Conservation (phyloP, 148 eudicot species). For the Camellia lanceoleosa region DNA sequence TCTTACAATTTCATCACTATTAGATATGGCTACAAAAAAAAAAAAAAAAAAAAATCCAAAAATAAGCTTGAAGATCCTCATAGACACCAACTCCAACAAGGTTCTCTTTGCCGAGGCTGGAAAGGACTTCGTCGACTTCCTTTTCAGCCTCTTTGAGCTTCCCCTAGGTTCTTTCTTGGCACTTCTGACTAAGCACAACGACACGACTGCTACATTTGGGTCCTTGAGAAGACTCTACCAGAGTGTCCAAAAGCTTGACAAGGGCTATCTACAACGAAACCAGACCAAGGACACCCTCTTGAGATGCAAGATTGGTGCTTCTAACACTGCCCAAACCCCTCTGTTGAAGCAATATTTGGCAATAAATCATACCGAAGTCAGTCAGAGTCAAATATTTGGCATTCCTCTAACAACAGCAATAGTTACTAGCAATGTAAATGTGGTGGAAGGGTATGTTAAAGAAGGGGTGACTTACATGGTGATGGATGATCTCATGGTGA, state of each 20-base stretch:
- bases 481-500: conserved; percentile 9
- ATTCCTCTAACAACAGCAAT: too few species aligned
- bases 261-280: background rate
- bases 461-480: conserved; percentile 14
- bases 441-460: conserved; percentile 5
- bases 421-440: too few species aligned
- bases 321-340: background rate
- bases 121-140: conserved; percentile 34
- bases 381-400: too few species aligned
- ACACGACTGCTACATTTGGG: background rate
- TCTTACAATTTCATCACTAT: too few species aligned
- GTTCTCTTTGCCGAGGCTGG: conserved; percentile 30
- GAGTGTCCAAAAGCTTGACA: background rate
- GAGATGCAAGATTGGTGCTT: background rate
- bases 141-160: conserved; percentile 23
- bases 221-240: background rate
- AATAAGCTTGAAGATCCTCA: conserved; percentile 25
- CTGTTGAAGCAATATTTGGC: background rate
- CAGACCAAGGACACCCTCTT: background rate
- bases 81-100: conserved; percentile 14
- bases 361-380: background rate
- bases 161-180: conserved; percentile 18
- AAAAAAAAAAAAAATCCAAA: background rate
- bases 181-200: background rate
- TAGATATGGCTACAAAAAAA: too few species aligned